A percentile compares a stretch with the other conserved stretches of the same genome.
phyloP scores from a whole-genome alignment of 768 basidiomycete species.

The Coprinopsis marcescibilis region DNA sequence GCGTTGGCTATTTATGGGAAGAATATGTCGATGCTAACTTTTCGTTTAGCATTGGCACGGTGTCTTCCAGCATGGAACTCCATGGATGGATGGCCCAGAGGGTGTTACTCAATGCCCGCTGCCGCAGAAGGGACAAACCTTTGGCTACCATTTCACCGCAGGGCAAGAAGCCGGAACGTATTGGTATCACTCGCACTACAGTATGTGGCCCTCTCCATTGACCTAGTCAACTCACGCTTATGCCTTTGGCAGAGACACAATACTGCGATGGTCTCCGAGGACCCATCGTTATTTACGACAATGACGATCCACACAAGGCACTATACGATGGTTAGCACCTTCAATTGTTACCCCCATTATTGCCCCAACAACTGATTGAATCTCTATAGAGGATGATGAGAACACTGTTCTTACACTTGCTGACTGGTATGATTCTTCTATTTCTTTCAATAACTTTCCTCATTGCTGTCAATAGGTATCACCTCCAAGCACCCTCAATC shows the following conservation, averaged over 20 bases:
- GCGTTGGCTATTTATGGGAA: background rate
- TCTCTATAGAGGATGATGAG: conserved; percentile 17
- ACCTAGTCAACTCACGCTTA: too few species aligned
- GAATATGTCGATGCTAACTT: too few species aligned
- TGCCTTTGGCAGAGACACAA: conserved; percentile 13
- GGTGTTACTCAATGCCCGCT: conserved; percentile 46
- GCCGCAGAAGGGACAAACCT: conserved; percentile 28
- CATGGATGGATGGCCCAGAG: conserved; percentile 39
- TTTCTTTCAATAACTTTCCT: background rate
- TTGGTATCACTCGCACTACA: conserved; percentile 33
- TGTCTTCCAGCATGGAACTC: conserved; percentile 34
- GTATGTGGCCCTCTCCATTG: too few species aligned
- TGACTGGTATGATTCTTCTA: conserved; percentile 31
- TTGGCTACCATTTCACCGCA: conserved; percentile 34
- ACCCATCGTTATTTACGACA: conserved; percentile 17
- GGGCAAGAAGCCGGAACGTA: conserved; percentile 25
- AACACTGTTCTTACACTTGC: conserved; percentile 42
- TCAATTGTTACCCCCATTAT: background rate
- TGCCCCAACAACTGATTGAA: conserved; percentile 10
- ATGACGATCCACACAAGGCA: conserved; percentile 14
- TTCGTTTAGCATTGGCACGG: conserved; percentile 63
- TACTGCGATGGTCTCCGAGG: conserved; percentile 22
- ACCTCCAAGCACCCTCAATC: conserved; percentile 20
- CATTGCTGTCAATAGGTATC: conserved; percentile 24
- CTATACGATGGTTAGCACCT: conserved; percentile 23